Evolutionary conservation across 2,329 filamentous ascomycete genomes (phyloP).

Genomic region (Conoideocrella luteorostrata): DNA sequence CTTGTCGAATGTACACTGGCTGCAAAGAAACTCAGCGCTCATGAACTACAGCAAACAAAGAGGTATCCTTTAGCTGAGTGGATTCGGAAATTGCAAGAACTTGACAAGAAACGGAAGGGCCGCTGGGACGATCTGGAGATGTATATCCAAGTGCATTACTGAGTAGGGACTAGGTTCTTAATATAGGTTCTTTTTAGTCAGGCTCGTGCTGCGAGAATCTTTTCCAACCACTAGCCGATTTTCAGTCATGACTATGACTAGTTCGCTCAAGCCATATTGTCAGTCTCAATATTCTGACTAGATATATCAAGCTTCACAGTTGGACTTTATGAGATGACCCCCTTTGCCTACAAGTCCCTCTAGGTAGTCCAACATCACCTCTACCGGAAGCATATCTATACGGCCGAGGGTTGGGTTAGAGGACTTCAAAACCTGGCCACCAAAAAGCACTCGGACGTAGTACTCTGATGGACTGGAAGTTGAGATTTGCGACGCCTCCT

Average conservation of each 20-base stretch:
- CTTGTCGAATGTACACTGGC: slow-evolving; percentile 65
- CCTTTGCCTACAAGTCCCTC: slow-evolving; percentile 59
- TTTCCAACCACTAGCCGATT: background rate
- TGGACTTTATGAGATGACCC: slow-evolving; percentile 35
- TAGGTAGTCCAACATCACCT: slow-evolving; percentile 61
- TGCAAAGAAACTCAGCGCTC: slow-evolving; percentile 30
- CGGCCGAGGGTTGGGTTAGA: slow-evolving; percentile 61
- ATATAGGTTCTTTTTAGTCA: no score
- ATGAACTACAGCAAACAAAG: slow-evolving; percentile 34
- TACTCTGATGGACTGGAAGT: slow-evolving; percentile 20
- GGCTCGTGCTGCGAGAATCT: no score
- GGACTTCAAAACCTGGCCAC: slow-evolving; percentile 59
- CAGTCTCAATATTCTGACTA: slow-evolving; percentile 9
- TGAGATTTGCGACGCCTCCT: background rate
- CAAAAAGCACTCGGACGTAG: slow-evolving; percentile 64
- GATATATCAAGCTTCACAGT: slow-evolving; percentile 14
- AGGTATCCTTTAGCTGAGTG: slow-evolving; percentile 37
- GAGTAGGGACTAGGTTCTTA: no score
- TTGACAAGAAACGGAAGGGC: slow-evolving; percentile 69
- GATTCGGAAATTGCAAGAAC: slow-evolving; percentile 57
- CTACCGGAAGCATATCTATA: slow-evolving; percentile 65
- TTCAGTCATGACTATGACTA: background rate
- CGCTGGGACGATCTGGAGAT: slow-evolving; percentile 68
- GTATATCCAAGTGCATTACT: slow-evolving; percentile 18
- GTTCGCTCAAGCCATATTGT: background rate